phyloP scores from a whole-genome alignment of 2,329 filamentous ascomycete species.

The Cordyceps farinosa region DNA sequence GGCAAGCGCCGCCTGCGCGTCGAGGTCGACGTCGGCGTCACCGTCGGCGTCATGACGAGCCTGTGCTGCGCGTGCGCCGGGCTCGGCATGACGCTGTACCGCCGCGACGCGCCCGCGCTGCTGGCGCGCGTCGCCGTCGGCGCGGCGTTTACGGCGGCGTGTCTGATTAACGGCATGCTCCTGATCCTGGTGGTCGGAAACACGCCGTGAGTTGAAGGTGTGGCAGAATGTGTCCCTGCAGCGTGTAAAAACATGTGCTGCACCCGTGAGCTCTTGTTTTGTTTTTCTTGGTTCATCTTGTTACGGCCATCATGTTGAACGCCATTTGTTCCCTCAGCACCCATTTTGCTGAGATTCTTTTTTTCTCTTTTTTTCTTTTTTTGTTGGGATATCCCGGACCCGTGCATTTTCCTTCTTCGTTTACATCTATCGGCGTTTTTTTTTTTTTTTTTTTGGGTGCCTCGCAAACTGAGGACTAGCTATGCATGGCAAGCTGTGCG shows the following conservation, averaged over 20 bases:
- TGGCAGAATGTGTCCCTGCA: neutral
- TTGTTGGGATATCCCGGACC: neutral
- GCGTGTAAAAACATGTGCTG: too few relatives aligned
- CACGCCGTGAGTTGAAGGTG: slow-evolving; percentile 26
- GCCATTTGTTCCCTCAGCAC: too few relatives aligned
- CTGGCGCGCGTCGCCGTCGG: slow-evolving; percentile 41
- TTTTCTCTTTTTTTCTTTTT: neutral
- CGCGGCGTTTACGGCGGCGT: slow-evolving; percentile 35
- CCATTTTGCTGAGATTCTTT: too few relatives aligned
- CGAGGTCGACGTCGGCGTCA: slow-evolving; percentile 71
- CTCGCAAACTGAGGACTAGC: neutral
- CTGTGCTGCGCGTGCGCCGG: slow-evolving; percentile 61
- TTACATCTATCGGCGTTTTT: neutral
- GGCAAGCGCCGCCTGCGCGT: slow-evolving; percentile 63
- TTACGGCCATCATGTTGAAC: too few relatives aligned
- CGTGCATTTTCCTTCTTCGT: neutral
- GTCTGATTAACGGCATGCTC: slow-evolving; percentile 43
- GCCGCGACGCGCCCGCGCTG: slow-evolving; percentile 42
- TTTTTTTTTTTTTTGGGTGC: neutral
- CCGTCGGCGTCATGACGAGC: slow-evolving; percentile 65
- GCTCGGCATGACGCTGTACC: slow-evolving; percentile 55
- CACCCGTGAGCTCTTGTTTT: too few relatives aligned
- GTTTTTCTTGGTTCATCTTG: too few relatives aligned
- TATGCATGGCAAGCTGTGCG: neutral
- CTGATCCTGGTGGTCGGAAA: slow-evolving; percentile 41